These are phyloP conservation scores for Aspergillus sojae DNA, from an alignment of 2,329 filamentous ascomycete species.

Conservation along the genomic window DNA sequence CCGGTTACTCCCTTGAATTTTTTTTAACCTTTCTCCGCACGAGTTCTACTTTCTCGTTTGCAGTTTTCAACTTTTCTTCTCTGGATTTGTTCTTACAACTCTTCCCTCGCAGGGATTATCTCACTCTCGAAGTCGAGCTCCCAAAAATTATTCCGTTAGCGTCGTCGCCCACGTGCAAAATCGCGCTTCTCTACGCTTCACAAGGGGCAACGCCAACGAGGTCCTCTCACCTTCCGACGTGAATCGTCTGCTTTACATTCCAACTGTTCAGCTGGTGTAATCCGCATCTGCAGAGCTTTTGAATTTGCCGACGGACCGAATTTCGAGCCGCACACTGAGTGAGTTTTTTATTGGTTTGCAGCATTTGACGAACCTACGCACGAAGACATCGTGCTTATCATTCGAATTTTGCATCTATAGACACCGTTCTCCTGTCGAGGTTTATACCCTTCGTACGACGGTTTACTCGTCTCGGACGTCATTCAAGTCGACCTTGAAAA, in stretches of 20 bases:
- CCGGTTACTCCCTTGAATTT: constrained; percentile 22
- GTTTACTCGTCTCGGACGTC: constrained; percentile 17
- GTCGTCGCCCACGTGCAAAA: constrained; percentile 29
- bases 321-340: constrained; percentile 16
- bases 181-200: constrained; percentile 27
- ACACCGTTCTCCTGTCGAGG: constrained; percentile 6
- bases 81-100: constrained; percentile 15
- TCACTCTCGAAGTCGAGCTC: constrained; percentile 3
- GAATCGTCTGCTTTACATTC: constrained; percentile 3
- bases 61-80: constrained; percentile 9
- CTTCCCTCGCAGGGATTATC: constrained; percentile 15
- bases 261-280: constrained; percentile 8
- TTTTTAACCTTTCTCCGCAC: constrained; percentile 19
- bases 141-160: constrained; percentile 10
- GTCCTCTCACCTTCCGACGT: constrained; percentile 9
- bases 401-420: neutral
- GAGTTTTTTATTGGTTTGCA: constrained; percentile 12
- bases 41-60: constrained; percentile 23
- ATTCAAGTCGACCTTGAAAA: constrained; percentile 14
- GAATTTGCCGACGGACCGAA: constrained; percentile 18
- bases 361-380: constrained; percentile 7
- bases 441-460: neutral
- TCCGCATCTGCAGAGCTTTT: constrained; percentile 11
- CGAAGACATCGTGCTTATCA: neutral
- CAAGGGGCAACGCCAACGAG: constrained; percentile 24